Conservation (phyloP, 2,329 filamentous ascomycete species). For the Elsinoe fawcettii region DNA sequence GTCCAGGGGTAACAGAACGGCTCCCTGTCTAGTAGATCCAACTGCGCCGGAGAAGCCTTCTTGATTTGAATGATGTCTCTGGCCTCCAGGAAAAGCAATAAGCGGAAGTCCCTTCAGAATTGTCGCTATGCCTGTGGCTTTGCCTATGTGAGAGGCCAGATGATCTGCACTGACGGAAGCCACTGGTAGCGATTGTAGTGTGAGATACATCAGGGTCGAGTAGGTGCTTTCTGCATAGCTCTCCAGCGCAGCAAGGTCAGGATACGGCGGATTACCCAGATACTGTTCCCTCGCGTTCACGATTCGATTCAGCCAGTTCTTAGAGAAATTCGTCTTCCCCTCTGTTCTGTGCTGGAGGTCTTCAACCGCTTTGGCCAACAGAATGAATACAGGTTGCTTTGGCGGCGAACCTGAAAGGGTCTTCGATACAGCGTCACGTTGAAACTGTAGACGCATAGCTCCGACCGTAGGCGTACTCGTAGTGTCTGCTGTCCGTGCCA, state of each 20-base stretch:
- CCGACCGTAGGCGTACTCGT: constrained; percentile 84
- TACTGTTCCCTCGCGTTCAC: constrained; percentile 75
- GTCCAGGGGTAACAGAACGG: constrained; percentile 76
- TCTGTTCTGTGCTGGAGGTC: constrained; percentile 44
- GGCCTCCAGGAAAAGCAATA: constrained; percentile 67
- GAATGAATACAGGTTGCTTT: constrained; percentile 81
- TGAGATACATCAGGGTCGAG: constrained; percentile 83
- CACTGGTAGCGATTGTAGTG: constrained; percentile 69
- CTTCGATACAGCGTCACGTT: constrained; percentile 74
- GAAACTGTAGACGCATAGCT: constrained; percentile 87
- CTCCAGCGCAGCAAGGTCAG: constrained; percentile 65
- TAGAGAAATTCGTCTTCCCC: constrained; percentile 46
- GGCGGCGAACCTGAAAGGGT: constrained; percentile 72
- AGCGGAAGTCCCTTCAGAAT: constrained; percentile 81
- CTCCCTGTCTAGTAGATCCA: constrained; percentile 46
- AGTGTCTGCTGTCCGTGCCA: constrained; percentile 80
- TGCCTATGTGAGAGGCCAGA: constrained; percentile 88
- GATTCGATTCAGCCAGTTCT: constrained; percentile 55
- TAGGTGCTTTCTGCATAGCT: constrained; percentile 93
- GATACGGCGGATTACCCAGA: constrained; percentile 75
- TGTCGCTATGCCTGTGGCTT: constrained; percentile 80
- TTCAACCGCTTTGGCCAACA: constrained; percentile 66
- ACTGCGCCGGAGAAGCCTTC: constrained; percentile 33
- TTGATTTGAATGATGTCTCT: constrained; percentile 49
- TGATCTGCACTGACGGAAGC: constrained; percentile 82